phyloP scores from a whole-genome alignment of 345 rosid species.

The Eucalyptus cladocalyx region DNA sequence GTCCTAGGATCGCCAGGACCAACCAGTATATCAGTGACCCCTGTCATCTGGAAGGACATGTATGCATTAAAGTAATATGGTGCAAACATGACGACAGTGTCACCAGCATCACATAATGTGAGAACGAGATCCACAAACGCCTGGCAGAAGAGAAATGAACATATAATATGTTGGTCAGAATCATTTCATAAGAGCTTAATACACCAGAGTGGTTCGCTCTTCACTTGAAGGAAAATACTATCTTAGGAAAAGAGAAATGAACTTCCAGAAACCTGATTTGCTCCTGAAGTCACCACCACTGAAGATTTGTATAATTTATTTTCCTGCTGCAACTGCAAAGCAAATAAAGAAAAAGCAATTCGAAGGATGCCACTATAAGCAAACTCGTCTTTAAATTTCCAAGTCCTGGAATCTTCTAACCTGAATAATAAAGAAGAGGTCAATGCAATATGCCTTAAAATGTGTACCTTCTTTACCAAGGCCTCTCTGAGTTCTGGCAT shows the following conservation, averaged over 20 bases:
- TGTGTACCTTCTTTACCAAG: slow-evolving; percentile 49
- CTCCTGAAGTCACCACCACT: slow-evolving; percentile 97
- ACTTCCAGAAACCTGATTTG: slow-evolving; percentile 60
- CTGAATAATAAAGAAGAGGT: background rate
- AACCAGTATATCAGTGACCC: slow-evolving; percentile 71
- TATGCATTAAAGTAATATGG: slow-evolving; percentile 97
- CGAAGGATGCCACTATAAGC: background rate
- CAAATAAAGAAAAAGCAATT: background rate
- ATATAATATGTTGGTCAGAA: background rate
- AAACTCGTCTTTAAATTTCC: background rate
- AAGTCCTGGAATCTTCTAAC: background rate
- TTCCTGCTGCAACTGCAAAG: slow-evolving; percentile 50
- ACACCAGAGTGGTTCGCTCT: background rate
- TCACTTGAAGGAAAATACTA: background rate
- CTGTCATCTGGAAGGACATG: slow-evolving; percentile 99
- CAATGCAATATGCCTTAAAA: background rate
- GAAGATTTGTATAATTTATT: slow-evolving; percentile 65
- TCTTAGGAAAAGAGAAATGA: background rate
- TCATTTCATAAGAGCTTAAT: background rate
- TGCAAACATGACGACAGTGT: slow-evolving; percentile 86
- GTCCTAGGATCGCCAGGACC: slow-evolving; percentile 68
- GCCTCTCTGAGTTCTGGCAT: slow-evolving; percentile 68
- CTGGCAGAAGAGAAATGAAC: slow-evolving; percentile 21
- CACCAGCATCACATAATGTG: slow-evolving; percentile 79
- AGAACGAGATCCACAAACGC: slow-evolving; percentile 92